Evolutionary conservation across 805 yeast species (phyloP), one percentile per base, ranked within the genome.

Genomic region (Millerago galiae): DNA sequence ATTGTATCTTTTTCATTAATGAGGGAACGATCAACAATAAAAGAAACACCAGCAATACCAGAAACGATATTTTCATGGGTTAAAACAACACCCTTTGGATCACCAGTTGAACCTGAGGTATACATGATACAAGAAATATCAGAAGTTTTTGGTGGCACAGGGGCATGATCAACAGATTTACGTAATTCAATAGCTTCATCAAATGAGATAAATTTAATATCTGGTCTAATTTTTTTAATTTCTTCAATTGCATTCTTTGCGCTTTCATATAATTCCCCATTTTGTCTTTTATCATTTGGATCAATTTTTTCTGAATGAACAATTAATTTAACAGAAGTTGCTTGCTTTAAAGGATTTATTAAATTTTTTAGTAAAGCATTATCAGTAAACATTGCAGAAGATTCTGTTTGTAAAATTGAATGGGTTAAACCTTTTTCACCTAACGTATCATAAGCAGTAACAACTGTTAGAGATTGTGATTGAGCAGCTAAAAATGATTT

Each of bases 361-460:
- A 93, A 77, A 44, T 81, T 74, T 28, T 59, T 56, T 53, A 93
- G 71, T 46, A 90, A 72, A 15, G 75, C 70, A 58, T 84, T 89
- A 61, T 93, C 98, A 36, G 95, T 84, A 65, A 83, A 88, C 46
- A 93, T 71, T 17, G 82, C 95, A 41, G 65, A 71, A 24, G 95
- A 78, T 38, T 73, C 85, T 4, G 98, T 88, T 67, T 90, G 86
- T 33, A 75, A 72, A 58, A 93, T 71, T 3, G 97, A 89, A 65
- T 84, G 95, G 44, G 82, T 83, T 58, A 90, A 73, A 18, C 96
- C 96, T 30, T 74, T 73, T 64, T 88, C 95, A 44, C 97, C 97
- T 51, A 90, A 72, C 34, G 96, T 88, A 63, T 90, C 97, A 64
- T 93, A 93, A 31, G 99, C 98, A 13, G 99, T 93, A 33, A 89